Base-by-base conservation (phyloP, 108 stramenopile genomes). In the Discostella pseudostelligera region DNA sequence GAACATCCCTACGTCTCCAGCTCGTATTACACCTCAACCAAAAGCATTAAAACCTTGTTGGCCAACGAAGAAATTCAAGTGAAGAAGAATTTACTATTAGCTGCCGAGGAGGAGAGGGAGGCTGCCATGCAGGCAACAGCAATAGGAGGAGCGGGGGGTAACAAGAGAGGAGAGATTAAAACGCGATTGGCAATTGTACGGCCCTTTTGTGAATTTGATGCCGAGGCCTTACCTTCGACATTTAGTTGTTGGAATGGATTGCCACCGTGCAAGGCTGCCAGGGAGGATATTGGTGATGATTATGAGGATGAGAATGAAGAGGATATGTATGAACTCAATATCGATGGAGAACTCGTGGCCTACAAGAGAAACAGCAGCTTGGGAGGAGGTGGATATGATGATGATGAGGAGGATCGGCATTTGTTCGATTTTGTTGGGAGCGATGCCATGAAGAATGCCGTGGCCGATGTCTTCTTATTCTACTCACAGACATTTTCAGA, bases 401-500 rank as follows among this genome's bases (percentile, higher is more conserved):
- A 60, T 12, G 58, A 69, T 43, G 48, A 28, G 1, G 55, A 46
- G 0, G 66, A 76, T 12, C 45, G 68, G 17, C 64, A 65, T 20
- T 26, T 56, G 4, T 83, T 83, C 49, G 83, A 83, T 45, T 36
- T 62, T 3, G 83, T 83, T 8, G 83, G 83, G 12, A 74, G 79
- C 42, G 67, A 72, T 14, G 66, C 72, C 25, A 74, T 83, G 76
- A 74, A 78, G 57, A 39, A 56, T 4, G 78, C 78, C 40, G 75
- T 65, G 24, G 83, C 83, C 8, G 85, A 89, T 43, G 78, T 89
- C 17, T 84, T 86, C 51, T 71, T 89, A 51, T 83, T 86, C 61
- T 89, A 84, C 59, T 80, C 78, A 1, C 85, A 83, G 58, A 83
- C 85, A 10, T 81, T 81, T 58, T 70, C 78, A 3, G 84, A 84